phyloP scores from a whole-genome alignment of 305 asterid species.

The Solanum hybrid region DNA sequence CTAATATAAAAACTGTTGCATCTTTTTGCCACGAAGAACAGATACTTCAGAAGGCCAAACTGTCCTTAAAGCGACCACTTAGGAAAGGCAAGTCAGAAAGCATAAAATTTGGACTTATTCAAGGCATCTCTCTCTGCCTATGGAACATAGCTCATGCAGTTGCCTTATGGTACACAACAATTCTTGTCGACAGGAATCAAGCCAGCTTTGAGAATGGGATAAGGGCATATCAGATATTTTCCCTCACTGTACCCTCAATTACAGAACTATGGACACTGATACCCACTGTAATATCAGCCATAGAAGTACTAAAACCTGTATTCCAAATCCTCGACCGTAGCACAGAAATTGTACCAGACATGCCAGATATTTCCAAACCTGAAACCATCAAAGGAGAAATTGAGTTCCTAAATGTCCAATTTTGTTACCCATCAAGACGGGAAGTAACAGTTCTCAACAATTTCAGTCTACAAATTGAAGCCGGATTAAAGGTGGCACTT shows the following conservation, averaged over 20 bases:
- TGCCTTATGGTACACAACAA: constrained; percentile 66
- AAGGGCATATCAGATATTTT: constrained; percentile 77
- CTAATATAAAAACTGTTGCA: constrained; percentile 58
- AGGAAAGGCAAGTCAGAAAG: constrained; percentile 51
- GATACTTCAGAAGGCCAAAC: constrained; percentile 49
- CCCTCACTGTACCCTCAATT: constrained; percentile 81
- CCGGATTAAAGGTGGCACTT: constrained; percentile 57
- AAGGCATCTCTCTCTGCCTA: constrained; percentile 71
- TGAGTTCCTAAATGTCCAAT: constrained; percentile 42
- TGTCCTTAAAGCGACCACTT: constrained; percentile 38
- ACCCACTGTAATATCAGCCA: constrained; percentile 69
- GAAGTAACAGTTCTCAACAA: constrained; percentile 44
- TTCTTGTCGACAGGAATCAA: constrained; percentile 50
- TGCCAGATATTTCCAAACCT: constrained; percentile 26
- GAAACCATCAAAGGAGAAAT: constrained; percentile 47
- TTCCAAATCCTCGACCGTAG: constrained; percentile 51
- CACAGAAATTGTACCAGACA: constrained; percentile 60
- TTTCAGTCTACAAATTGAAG: constrained; percentile 54
- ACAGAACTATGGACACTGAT: constrained; percentile 74
- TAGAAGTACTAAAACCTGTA: constrained; percentile 56
- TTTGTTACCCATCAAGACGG: constrained; percentile 55
- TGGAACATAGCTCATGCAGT: constrained; percentile 92
- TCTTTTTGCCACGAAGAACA: constrained; percentile 67
- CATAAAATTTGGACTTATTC: constrained; percentile 61
- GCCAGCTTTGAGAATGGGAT: constrained; percentile 57